These are phyloP conservation scores for Trametes hirsuta DNA, from an alignment of 1,284 basidiomycete genomes.

Conservation along the genomic window DNA sequence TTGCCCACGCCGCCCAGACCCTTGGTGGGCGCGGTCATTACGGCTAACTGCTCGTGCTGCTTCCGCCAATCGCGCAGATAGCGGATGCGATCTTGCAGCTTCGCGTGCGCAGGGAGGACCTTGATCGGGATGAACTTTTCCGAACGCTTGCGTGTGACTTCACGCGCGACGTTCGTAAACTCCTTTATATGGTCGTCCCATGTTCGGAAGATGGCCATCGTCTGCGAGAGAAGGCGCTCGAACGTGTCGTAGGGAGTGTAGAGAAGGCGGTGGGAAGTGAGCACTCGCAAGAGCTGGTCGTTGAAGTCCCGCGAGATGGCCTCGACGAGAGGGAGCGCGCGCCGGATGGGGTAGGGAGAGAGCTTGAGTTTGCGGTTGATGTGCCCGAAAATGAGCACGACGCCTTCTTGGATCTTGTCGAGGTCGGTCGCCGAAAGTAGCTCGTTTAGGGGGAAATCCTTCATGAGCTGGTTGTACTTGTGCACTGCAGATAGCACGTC, in stretches of 20 bases:
- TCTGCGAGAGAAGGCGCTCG: slow-evolving; percentile 80
- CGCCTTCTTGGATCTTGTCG: slow-evolving; percentile 90
- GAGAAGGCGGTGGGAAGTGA: slow-evolving; percentile 87
- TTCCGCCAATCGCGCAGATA: slow-evolving; percentile 95
- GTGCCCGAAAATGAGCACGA: slow-evolving; percentile 89
- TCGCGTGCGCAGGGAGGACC: slow-evolving; percentile 88
- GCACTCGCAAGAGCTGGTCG: slow-evolving; percentile 89
- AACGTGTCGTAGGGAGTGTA: slow-evolving; percentile 96
- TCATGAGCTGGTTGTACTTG: slow-evolving; percentile 98
- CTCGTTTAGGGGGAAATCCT: slow-evolving; percentile 97
- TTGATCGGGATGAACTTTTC: slow-evolving; percentile 99
- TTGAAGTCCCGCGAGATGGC: slow-evolving; percentile 98
- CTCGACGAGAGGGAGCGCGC: slow-evolving; percentile 95
- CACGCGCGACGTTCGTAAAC: slow-evolving; percentile 96
- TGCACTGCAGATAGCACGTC: slow-evolving; percentile 60
- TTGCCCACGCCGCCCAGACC: slow-evolving; percentile 75
- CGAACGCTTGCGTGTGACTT: slow-evolving; percentile 88
- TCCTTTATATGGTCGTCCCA: slow-evolving; percentile 99
- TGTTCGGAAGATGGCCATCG: slow-evolving; percentile 84
- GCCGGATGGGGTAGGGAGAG: slow-evolving; percentile 94
- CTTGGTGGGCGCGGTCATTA: slow-evolving; percentile 96
- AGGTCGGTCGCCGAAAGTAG: slow-evolving; percentile 95
- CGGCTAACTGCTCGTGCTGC: slow-evolving; percentile 95
- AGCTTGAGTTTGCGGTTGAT: slow-evolving; percentile 95
- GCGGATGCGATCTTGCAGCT: slow-evolving; percentile 86